These are phyloP conservation scores for Linum lewisii DNA, from an alignment of 345 rosid species.

Conservation along the genomic window DNA sequence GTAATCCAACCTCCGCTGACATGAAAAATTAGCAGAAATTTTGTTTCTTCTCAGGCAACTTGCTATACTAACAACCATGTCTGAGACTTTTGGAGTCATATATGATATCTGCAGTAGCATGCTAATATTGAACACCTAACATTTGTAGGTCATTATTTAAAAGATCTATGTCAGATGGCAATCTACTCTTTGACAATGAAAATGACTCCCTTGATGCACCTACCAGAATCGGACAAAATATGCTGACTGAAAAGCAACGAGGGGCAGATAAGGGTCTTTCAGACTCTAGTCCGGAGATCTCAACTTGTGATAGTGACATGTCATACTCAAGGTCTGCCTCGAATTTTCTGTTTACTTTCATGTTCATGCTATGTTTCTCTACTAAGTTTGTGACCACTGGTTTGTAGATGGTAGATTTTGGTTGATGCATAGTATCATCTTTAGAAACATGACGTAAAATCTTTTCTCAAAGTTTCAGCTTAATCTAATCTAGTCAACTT, in stretches of 20 bases:
- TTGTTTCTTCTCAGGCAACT: no score
- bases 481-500: background rate
- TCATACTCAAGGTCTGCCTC: slow-evolving; percentile 43
- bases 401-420: no score
- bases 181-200: slow-evolving; percentile 45
- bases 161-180: slow-evolving; percentile 85
- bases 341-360: background rate
- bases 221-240: slow-evolving; percentile 25
- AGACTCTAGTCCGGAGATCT: slow-evolving; percentile 52
- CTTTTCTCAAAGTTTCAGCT: background rate
- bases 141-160: slow-evolving; percentile 45
- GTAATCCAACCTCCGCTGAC: no score
- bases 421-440: no score
- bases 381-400: no score
- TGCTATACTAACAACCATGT: no score
- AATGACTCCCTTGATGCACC: slow-evolving; percentile 27
- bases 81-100: background rate
- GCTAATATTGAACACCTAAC: background rate
- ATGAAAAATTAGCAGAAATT: no score
- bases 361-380: no score
- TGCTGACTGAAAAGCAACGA: slow-evolving; percentile 23
- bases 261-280: slow-evolving; percentile 39
- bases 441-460: no score
- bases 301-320: slow-evolving; percentile 36
- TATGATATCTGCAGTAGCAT: background rate